These are phyloP conservation scores for Jasminum sambac DNA, from an alignment of 257 asterid species.

Conservation along the genomic window DNA sequence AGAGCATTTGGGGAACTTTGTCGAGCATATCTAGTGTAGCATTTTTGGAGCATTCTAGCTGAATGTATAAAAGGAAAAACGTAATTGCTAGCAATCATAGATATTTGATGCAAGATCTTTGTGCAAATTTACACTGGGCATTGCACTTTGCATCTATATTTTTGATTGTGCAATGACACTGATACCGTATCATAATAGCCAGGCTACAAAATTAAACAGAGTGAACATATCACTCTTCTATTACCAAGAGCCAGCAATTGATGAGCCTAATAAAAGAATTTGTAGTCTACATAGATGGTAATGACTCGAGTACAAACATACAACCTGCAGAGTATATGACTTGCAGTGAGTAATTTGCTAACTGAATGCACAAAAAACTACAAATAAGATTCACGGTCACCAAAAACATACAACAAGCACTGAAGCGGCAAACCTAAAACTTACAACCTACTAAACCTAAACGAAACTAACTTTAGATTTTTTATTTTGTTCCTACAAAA, in stretches of 20 bases:
- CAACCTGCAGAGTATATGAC: not conserved
- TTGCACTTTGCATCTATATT: not conserved
- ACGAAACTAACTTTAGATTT: not conserved
- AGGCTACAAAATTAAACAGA: not conserved
- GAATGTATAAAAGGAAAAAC: not conserved
- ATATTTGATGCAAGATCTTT: not conserved
- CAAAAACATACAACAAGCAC: no score
- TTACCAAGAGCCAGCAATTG: not conserved
- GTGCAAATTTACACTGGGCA: not conserved
- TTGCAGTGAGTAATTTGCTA: no score
- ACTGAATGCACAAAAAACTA: no score
- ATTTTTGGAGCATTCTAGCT: not conserved
- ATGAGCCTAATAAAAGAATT: not conserved
- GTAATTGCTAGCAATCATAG: not conserved
- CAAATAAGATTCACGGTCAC: no score
- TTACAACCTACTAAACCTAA: constrained; percentile 1
- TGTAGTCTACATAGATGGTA: not conserved
- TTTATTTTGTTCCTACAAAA: no score
- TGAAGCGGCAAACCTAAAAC: no score
- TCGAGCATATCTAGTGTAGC: not conserved
- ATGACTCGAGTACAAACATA: not conserved
- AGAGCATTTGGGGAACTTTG: not conserved
- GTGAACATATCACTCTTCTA: constrained; percentile 1
- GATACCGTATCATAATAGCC: not conserved
- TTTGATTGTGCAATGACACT: not conserved